A percentile compares a stretch with the other conserved stretches of the same genome.
phyloP scores from a whole-genome alignment of 257 asterid species.

The Thymus mandschuricus region DNA sequence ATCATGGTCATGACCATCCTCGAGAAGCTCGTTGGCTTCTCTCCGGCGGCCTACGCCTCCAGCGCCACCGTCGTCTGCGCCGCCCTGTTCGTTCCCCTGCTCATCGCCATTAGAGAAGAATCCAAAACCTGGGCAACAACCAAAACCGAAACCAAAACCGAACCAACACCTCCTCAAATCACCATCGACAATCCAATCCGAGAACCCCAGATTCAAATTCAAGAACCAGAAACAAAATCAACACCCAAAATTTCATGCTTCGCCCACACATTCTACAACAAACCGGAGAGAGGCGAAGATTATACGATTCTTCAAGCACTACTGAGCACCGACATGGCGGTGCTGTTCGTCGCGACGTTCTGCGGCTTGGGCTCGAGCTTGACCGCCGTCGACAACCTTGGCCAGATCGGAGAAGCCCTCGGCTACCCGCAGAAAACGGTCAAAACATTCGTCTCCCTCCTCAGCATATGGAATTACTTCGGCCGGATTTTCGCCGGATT shows the following conservation, averaged over 20 bases:
- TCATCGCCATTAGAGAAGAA: constrained; percentile 64
- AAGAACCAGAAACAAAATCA: neutral
- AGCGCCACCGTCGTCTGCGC: constrained; percentile 65
- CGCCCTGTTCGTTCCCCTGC: constrained; percentile 60
- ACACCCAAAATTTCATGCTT: constrained; percentile 30
- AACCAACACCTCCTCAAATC: constrained; percentile 30
- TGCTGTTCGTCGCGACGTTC: constrained; percentile 63
- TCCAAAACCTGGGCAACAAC: constrained; percentile 34
- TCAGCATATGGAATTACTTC: constrained; percentile 81
- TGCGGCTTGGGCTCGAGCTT: constrained; percentile 79
- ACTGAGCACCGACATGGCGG: constrained; percentile 61
- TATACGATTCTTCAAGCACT: constrained; percentile 73
- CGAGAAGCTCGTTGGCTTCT: constrained; percentile 45
- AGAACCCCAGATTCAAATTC: neutral
- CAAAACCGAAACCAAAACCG: neutral
- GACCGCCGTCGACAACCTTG: constrained; percentile 79
- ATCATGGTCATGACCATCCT: constrained; percentile 74
- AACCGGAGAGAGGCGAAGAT: constrained; percentile 78
- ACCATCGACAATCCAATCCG: constrained; percentile 20
- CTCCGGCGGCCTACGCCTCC: constrained; percentile 65
- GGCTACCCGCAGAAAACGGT: constrained; percentile 73
- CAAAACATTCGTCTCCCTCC: constrained; percentile 63
- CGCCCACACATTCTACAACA: constrained; percentile 41
- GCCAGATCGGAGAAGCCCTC: constrained; percentile 75
- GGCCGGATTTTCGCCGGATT: constrained; percentile 81